A percentile compares a stretch with the other conserved stretches of the same genome.
Conservation (phyloP, 306 rosid species). For the Medicago arabica region DNA sequence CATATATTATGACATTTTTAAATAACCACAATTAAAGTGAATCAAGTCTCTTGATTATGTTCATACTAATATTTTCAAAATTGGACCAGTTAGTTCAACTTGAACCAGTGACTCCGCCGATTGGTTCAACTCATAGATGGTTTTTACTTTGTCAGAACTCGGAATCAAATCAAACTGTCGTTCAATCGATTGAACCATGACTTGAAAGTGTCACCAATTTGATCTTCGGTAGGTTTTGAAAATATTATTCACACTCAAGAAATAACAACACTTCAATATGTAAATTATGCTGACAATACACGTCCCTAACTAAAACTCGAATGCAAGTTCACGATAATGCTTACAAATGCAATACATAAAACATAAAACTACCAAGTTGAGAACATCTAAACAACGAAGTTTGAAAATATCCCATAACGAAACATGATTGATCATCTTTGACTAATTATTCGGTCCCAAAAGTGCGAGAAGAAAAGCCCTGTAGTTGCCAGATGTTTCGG, state of each 20-base stretch:
- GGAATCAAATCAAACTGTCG: too few relatives aligned
- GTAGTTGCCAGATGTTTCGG: slow-evolving; percentile 77
- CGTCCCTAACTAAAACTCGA: not conserved
- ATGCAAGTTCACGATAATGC: not conserved
- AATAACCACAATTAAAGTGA: too few relatives aligned
- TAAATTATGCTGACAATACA: not conserved
- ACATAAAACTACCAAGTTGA: not conserved
- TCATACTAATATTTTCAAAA: too few relatives aligned
- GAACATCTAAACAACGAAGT: not conserved
- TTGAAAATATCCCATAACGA: slow-evolving; percentile 10
- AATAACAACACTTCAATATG: not conserved
- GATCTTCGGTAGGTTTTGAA: not conserved
- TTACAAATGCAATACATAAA: slow-evolving; percentile 28
- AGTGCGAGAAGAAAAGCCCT: slow-evolving; percentile 67
- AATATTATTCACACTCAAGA: not conserved
- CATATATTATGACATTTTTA: too few relatives aligned
- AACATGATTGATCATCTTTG: slow-evolving; percentile 16
- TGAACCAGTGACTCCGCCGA: too few relatives aligned
- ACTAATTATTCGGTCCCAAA: slow-evolving; percentile 60
- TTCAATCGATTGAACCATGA: not conserved
- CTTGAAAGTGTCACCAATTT: not conserved
- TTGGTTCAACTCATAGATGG: too few relatives aligned
- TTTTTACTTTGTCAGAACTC: too few relatives aligned
- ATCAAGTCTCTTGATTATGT: too few relatives aligned
- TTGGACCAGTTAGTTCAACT: too few relatives aligned